Evolutionary conservation across 1,284 basidiomycete genomes (phyloP).

Genomic region (Inonotus obliquus): DNA sequence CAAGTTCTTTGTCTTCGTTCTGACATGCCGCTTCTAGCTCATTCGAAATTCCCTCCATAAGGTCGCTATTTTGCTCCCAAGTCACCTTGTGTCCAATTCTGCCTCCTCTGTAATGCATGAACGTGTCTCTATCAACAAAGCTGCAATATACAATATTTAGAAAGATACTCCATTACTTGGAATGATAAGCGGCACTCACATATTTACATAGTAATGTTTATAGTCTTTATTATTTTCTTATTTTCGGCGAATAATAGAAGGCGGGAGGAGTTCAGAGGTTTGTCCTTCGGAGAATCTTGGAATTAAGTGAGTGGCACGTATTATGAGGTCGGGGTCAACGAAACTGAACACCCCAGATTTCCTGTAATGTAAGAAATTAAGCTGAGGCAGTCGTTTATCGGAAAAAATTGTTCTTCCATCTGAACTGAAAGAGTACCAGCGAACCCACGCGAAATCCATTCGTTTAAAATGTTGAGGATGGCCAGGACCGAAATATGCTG

Average conservation of each 20-base stretch:
- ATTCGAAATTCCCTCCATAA: no score
- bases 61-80: no score
- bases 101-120: slow-evolving; percentile 28
- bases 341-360: slow-evolving; percentile 4
- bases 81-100: slow-evolving; percentile 27
- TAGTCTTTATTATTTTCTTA: slow-evolving; percentile 19
- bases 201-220: slow-evolving; percentile 16
- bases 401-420: background rate
- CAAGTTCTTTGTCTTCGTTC: no score
- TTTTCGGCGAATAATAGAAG: slow-evolving; percentile 22
- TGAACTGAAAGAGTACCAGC: background rate
- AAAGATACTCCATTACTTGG: background rate
- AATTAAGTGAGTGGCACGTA: slow-evolving; percentile 5
- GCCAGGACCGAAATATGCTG: background rate
- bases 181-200: slow-evolving; percentile 14
- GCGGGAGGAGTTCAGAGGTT: background rate
- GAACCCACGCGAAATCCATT: background rate
- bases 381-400: background rate
- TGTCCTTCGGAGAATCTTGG: slow-evolving; percentile 3
- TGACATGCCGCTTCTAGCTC: no score
- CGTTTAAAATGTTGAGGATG: background rate
- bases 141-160: slow-evolving; percentile 23
- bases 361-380: background rate
- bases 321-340: slow-evolving; percentile 6
- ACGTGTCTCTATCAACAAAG: slow-evolving; percentile 34